phyloP scores from a whole-genome alignment of 768 basidiomycete genomes.

The Candolleomyces aberdarensis region DNA sequence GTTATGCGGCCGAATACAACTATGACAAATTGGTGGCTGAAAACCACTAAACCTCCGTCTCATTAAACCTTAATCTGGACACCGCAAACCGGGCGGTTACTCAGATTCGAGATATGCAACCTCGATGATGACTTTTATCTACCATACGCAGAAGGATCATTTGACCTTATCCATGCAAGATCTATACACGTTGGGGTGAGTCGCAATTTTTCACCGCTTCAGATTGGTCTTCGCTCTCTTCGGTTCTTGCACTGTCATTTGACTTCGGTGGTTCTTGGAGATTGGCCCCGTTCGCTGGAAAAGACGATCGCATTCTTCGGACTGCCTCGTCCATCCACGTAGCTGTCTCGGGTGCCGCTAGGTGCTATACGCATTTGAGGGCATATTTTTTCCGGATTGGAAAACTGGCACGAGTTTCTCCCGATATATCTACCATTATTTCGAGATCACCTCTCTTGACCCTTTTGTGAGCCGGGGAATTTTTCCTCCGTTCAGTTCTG shows the following conservation, averaged over 20 bases:
- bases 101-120: conserved; percentile 71
- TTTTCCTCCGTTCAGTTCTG: not conserved
- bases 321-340: too few relatives aligned
- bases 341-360: too few relatives aligned
- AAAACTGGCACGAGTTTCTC: too few relatives aligned
- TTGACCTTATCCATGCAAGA: conserved; percentile 69
- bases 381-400: too few relatives aligned
- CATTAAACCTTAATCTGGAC: too few relatives aligned
- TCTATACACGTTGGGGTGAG: conserved; percentile 66
- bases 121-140: conserved; percentile 50
- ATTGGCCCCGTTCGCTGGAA: too few relatives aligned
- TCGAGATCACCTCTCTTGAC: conserved; percentile 1
- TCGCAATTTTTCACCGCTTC: conserved; percentile 8
- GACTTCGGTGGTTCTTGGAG: too few relatives aligned
- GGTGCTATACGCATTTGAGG: too few relatives aligned
- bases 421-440: not conserved
- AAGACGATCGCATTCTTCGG: too few relatives aligned
- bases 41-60: too few relatives aligned
- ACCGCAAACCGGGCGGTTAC: not conserved
- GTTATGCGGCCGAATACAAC: too few relatives aligned
- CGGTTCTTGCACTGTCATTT: not conserved
- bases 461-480: conserved; percentile 7
- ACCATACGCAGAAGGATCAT: conserved; percentile 61
- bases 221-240: not conserved
- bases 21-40: too few relatives aligned